Evolutionary conservation across 2,329 filamentous ascomycete genomes (phyloP).

Genomic region (Fusarium irregulare): DNA sequence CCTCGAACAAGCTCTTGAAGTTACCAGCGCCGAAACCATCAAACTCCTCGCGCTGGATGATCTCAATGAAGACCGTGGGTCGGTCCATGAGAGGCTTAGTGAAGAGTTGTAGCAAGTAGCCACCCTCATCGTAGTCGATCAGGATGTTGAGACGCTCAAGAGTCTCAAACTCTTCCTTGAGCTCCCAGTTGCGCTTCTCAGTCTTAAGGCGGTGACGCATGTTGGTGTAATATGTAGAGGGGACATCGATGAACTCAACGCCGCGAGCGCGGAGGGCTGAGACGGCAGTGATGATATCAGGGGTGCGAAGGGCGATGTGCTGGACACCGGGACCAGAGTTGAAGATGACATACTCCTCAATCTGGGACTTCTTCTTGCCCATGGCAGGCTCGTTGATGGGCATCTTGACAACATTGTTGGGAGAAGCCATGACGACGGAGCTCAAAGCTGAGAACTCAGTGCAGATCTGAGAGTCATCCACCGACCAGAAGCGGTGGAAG

Average conservation of each 20-base stretch:
- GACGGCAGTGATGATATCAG: conserved; percentile 82
- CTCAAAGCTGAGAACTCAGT: conserved; percentile 91
- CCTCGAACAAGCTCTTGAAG: conserved; percentile 95
- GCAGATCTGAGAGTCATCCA: conserved; percentile 92
- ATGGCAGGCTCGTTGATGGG: conserved; percentile 95
- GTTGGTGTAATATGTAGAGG: conserved; percentile 83
- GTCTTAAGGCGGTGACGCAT: conserved; percentile 80
- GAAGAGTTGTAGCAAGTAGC: conserved; percentile 82
- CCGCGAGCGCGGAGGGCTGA: conserved; percentile 83
- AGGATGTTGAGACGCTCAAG: conserved; percentile 85
- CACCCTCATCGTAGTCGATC: conserved; percentile 94
- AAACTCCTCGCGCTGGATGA: conserved; percentile 92
- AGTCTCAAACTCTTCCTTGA: conserved; percentile 83
- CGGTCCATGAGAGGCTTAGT: conserved; percentile 93
- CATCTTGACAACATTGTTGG: conserved; percentile 92
- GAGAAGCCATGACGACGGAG: conserved; percentile 89
- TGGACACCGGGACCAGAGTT: conserved; percentile 91
- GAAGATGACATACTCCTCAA: conserved; percentile 92
- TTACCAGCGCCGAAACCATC: conserved; percentile 94
- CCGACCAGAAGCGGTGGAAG: conserved; percentile 98
- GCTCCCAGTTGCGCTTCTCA: conserved; percentile 67
- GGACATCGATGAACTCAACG: conserved; percentile 92
- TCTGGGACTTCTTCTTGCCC: conserved; percentile 92
- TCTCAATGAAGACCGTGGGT: conserved; percentile 95
- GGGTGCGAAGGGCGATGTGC: conserved; percentile 88